Base-by-base conservation (phyloP, 495 filamentous ascomycete species). In the Penicillium ucsense region DNA sequence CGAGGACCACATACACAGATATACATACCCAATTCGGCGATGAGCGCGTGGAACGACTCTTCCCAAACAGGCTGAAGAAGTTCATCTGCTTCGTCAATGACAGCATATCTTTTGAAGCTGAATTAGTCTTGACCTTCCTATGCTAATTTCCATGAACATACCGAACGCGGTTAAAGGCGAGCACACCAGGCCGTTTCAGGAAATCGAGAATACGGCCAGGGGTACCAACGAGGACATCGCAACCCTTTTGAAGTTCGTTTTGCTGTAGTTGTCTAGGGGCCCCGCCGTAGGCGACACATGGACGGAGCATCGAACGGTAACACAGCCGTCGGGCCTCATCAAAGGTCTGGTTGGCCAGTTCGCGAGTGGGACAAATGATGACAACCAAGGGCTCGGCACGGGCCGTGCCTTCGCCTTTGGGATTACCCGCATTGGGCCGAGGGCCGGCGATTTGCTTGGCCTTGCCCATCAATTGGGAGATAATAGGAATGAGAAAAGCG, bases 81-180 rank as follows among this genome's bases (percentile, higher is more conserved):
- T 68, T 96, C 89, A 61, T 98, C 92, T 1, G 92, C 92, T 62
- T 98, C 92, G 45, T 97, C 92, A 50, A 98, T 84, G 46, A 98
- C 80, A 51, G 92, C 83, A 65, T 79, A 87, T 53, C 81, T 86
- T 37, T 30, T 12, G 0, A 12, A 33, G 2, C 20, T 20, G 20
- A 4, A 29, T 62, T 20, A 62, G 50, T 33, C 41, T 20, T 20
- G 20, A 20, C 20, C 20, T 20, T 20, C 1, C 20, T 20, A 20
- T 20, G 2, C 20, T 20, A 1, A 20, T 20, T 20, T 20, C 20
- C 3, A 6, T 7, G 6, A 33, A 31, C 70, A 47, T 79, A 94
- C 72, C 80, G 80, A 41, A 95, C 74, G 48, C 91, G 88, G 35
- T 74, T 74, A 29, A 96, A 71, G 3, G 83, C 83, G 10, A 97